A percentile compares a stretch with the other conserved stretches of the same genome.
Evolutionary conservation across 495 filamentous ascomycete species (phyloP).

Genomic region (Patellaria atrata): DNA sequence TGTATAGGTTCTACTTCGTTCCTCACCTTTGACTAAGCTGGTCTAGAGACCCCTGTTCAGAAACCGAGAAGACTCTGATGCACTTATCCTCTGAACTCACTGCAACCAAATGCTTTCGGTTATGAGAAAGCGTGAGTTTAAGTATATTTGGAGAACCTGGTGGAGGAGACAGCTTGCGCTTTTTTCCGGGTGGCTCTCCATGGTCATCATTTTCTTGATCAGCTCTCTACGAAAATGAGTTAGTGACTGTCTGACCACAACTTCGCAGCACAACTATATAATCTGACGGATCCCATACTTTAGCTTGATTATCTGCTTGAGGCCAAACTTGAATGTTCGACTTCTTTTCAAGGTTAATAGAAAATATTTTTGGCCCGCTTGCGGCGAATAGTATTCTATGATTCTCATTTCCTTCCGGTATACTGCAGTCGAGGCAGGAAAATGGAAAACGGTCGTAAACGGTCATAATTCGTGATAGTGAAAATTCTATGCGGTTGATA

Average conservation of each 20-base stretch:
- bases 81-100: slow-evolving; percentile 83
- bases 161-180: slow-evolving; percentile 31
- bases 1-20: background rate
- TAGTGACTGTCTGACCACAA: slow-evolving; percentile 8
- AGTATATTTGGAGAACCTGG: slow-evolving; percentile 18
- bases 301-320: background rate
- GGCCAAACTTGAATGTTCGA: slow-evolving; percentile 23
- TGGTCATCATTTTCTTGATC: slow-evolving; percentile 21
- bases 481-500: no score
- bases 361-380: slow-evolving; percentile 39
- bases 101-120: slow-evolving; percentile 53
- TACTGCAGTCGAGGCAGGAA: no score
- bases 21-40: slow-evolving; percentile 59
- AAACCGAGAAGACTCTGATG: slow-evolving; percentile 63
- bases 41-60: slow-evolving; percentile 42
- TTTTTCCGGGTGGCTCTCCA: slow-evolving; percentile 37
- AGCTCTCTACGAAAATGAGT: slow-evolving; percentile 5
- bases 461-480: no score
- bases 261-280: background rate
- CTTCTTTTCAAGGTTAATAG: slow-evolving; percentile 39
- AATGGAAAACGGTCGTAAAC: no score
- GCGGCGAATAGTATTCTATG: slow-evolving; percentile 39
- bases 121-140: slow-evolving; percentile 34
- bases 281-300: slow-evolving; percentile 5
- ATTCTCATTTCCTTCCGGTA: no score